phyloP scores from a whole-genome alignment of 305 asterid genomes.

The Rubia balearica region DNA sequence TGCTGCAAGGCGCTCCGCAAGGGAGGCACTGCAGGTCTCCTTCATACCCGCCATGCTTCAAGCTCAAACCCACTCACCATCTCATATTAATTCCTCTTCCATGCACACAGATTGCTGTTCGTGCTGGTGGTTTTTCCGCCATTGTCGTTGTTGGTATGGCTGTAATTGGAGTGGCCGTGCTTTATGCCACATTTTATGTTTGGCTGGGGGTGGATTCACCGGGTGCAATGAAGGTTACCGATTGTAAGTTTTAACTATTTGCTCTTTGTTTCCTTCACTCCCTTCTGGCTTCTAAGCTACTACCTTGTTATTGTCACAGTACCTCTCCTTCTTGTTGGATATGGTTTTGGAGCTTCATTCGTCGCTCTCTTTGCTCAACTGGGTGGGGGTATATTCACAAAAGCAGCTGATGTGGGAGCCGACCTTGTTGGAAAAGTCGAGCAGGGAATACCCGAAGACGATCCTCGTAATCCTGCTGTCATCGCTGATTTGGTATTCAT shows the following conservation, averaged over 20 bases:
- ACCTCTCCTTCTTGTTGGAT: constrained; percentile 99
- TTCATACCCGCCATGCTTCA: constrained; percentile 16
- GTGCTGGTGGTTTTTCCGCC: constrained; percentile 99
- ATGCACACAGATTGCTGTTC: constrained; percentile 80
- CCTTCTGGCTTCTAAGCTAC: constrained; percentile 13
- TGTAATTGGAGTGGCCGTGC: constrained; percentile 85
- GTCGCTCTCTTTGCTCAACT: constrained; percentile 99
- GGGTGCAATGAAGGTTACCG: constrained; percentile 86
- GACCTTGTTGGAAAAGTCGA: constrained; percentile 99
- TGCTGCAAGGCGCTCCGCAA: constrained; percentile 97
- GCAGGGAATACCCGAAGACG: constrained; percentile 99
- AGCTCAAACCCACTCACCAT: constrained; percentile 9
- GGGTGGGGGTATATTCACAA: constrained; percentile 99
- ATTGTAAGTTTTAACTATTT: constrained; percentile 52
- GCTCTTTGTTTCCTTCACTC: constrained; percentile 18
- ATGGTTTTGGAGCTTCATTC: constrained; percentile 99
- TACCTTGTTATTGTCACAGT: constrained; percentile 42
- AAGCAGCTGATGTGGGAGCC: constrained; percentile 99
- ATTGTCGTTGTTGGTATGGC: constrained; percentile 98
- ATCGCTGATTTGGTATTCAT: constrained; percentile 87
- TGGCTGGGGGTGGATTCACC: constrained; percentile 88
- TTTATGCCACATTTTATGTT: constrained; percentile 82
- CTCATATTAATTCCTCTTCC: constrained; percentile 22
- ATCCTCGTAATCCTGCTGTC: constrained; percentile 99
- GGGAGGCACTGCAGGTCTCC: constrained; percentile 93